phyloP scores from a whole-genome alignment of 2,329 filamentous ascomycete genomes.

The Hawksworthiomyces lignivorus region DNA sequence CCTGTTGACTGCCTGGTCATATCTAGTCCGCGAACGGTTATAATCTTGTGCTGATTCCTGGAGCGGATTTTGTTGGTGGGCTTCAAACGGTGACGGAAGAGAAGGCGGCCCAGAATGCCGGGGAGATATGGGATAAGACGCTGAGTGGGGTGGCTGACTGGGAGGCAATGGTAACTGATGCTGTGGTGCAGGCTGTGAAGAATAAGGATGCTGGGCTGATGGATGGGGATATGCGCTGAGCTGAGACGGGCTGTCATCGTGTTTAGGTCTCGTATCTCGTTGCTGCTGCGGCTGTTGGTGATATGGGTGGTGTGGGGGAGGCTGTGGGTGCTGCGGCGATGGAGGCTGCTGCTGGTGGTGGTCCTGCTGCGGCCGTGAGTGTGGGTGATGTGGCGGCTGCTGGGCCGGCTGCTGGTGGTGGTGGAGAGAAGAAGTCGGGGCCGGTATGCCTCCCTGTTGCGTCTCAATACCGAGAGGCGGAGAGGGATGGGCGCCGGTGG shows the following conservation, averaged over 20 bases:
- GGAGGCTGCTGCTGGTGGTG: constrained; percentile 7
- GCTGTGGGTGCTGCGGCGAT: constrained; percentile 28
- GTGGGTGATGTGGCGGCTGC: constrained; percentile 13
- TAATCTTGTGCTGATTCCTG: constrained; percentile 29
- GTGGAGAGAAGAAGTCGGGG: not conserved
- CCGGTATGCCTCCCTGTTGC: not conserved
- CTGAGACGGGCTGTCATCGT: constrained; percentile 6
- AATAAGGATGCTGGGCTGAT: constrained; percentile 23
- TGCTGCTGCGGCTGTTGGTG: constrained; percentile 23
- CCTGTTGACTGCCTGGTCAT: constrained; percentile 30
- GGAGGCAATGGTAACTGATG: constrained; percentile 27
- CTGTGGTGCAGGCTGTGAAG: not conserved
- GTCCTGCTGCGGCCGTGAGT: not conserved
- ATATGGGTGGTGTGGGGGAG: constrained; percentile 22
- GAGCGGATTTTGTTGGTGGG: constrained; percentile 33
- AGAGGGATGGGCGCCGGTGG: constrained; percentile 35
- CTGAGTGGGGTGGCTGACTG: constrained; percentile 40
- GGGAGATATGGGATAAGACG: constrained; percentile 41
- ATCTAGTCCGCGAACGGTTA: constrained; percentile 7
- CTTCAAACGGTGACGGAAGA: constrained; percentile 38
- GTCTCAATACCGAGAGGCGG: constrained; percentile 33
- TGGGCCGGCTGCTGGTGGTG: constrained; percentile 3
- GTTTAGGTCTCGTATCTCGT: not conserved
- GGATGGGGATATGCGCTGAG: constrained; percentile 17
- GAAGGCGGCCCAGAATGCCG: constrained; percentile 37